Base-by-base conservation (phyloP, 805 yeast species). In the Clavispora carvajalis region DNA sequence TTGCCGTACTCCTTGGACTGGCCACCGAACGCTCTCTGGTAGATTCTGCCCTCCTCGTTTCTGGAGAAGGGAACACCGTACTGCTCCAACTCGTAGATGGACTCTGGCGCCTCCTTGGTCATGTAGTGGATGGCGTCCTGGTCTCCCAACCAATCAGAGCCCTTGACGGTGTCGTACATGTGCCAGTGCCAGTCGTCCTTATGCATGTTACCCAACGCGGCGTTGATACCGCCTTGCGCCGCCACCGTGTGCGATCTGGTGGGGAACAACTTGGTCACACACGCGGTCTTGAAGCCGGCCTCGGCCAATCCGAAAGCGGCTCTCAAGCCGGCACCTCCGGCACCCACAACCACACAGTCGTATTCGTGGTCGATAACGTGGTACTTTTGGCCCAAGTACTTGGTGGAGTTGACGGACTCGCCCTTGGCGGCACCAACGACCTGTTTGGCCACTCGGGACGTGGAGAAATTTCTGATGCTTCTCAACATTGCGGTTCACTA, bases 171-270 rank as follows among this genome's bases (percentile, higher is more conserved):
- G 63, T 91, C 99, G 70, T 93, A 91, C 97, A 91, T 90, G 69
- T 91, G 99, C 97, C 98, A 93, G 68, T 87, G 95, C 99, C 99
- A 91, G 73, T 90, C 90, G 67, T 91, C 99, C 54, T 79, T 76
- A 73, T 93, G 98, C 96, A 91, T 91, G 76, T 91, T 91, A 54
- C 98, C 99, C 51, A 91, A 76, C 22, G 99, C 99, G 52, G 98
- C 99, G 60, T 91, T 91, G 69, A 91, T 93, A 73, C 99, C 99
- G 71, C 99, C 99, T 71, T 91, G 99, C 38, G 99, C 99, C 43
- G 98, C 98, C 38, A 91, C 99, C 16, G 99, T 91, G 65, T 91
- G 99, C 15, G 97, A 90, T 71, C 99, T 85, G 22, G 99, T 91
- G 41, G 98, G 99, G 77, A 91, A 91, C 58, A 91, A 79, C 71